phyloP scores from a whole-genome alignment of 1,284 basidiomycete genomes.

The Pseudozyma flocculosa region DNA sequence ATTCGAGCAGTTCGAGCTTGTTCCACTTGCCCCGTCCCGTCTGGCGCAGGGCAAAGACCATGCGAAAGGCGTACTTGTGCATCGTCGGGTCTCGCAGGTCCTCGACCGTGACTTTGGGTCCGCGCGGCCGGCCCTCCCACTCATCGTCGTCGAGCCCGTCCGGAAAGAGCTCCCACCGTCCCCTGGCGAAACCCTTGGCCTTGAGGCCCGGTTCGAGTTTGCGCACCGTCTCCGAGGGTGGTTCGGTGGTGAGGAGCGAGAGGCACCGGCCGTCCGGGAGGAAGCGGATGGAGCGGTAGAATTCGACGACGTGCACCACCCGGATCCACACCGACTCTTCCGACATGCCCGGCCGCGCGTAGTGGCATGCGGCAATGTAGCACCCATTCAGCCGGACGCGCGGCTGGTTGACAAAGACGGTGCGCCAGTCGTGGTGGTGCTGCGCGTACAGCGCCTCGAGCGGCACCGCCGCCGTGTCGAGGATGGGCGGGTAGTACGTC shows the following conservation, averaged over 20 bases:
- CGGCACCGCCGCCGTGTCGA: conserved; percentile 12
- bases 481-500: conserved; percentile 44
- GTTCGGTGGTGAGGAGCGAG: conserved; percentile 79
- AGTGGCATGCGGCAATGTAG: conserved; percentile 55
- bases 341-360: conserved; percentile 45
- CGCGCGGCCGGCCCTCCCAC: conserved; percentile 19
- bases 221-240: conserved; percentile 75
- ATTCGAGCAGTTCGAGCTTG: conserved; percentile 73
- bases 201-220: conserved; percentile 70
- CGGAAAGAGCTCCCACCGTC: conserved; percentile 59
- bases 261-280: conserved; percentile 82
- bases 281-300: conserved; percentile 81
- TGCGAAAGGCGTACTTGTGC: conserved; percentile 76
- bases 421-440: conserved; percentile 46
- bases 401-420: conserved; percentile 50
- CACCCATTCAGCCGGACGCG: conserved; percentile 51
- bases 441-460: conserved; percentile 18
- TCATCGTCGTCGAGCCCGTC: conserved; percentile 38
- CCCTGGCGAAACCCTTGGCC: conserved; percentile 70
- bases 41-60: conserved; percentile 76
- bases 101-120: conserved; percentile 47
- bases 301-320: conserved; percentile 60
- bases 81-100: conserved; percentile 47
- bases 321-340: conserved; percentile 53
- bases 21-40: conserved; percentile 74